phyloP scores from a whole-genome alignment of 305 asterid genomes.

The Solanum aculeatissimum region DNA sequence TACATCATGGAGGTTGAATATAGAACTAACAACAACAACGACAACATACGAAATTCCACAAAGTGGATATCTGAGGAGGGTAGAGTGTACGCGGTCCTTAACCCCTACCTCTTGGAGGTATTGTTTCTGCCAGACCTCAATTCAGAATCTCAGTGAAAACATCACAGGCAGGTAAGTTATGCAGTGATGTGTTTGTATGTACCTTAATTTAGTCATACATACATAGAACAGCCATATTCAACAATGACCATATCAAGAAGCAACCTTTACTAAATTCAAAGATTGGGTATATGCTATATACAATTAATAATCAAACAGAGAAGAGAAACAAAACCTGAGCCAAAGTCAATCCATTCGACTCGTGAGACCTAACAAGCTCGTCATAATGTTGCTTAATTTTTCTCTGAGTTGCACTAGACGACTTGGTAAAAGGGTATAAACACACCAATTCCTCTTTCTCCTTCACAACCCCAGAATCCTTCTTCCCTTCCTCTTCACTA shows the following conservation, averaged over 20 bases:
- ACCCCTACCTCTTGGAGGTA: background rate
- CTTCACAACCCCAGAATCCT: background rate
- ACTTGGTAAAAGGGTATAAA: conserved; percentile 59
- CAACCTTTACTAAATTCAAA: background rate
- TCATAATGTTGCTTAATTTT: conserved; percentile 73
- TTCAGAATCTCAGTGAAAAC: background rate
- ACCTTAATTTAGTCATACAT: background rate
- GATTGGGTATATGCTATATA: background rate
- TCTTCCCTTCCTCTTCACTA: conserved; percentile 21
- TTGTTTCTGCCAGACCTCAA: background rate
- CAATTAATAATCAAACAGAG: background rate
- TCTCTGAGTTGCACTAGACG: conserved; percentile 68
- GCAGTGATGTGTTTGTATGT: background rate
- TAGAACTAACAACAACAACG: background rate
- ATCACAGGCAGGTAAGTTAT: background rate
- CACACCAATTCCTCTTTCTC: conserved; percentile 35
- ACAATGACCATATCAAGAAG: background rate
- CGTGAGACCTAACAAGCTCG: conserved; percentile 72
- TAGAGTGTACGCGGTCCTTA: background rate
- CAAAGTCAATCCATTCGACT: conserved; percentile 55
- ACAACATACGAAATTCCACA: background rate
- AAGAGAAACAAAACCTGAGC: conserved; percentile 40
- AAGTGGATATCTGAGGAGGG: background rate
- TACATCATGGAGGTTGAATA: background rate
- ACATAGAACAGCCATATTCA: background rate